These are phyloP conservation scores for Ophiostoma tasmaniense DNA, from an alignment of 2,329 filamentous ascomycete genomes.

Conservation along the genomic window DNA sequence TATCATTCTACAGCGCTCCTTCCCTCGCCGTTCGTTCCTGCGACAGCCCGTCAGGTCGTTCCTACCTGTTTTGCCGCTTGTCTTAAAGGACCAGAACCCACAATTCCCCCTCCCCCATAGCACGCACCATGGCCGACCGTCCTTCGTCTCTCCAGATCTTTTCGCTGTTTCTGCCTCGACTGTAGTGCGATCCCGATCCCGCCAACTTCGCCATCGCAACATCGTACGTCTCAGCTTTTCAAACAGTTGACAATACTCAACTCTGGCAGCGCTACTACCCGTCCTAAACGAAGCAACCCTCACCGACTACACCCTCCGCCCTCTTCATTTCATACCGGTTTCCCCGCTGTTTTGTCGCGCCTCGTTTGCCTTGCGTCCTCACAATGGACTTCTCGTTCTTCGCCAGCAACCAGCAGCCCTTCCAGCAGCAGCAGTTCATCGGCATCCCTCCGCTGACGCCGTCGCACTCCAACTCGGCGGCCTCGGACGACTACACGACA, in stretches of 20 bases:
- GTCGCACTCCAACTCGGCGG: slow-evolving; percentile 46
- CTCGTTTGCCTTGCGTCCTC: slow-evolving; percentile 4
- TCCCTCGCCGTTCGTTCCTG: neutral
- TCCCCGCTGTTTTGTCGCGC: neutral
- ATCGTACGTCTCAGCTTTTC: neutral
- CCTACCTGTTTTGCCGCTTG: neutral
- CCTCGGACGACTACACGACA: slow-evolving; percentile 46
- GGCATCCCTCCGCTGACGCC: slow-evolving; percentile 46
- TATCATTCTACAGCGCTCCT: neutral
- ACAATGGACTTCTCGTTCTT: slow-evolving; percentile 49
- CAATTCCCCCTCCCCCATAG: neutral
- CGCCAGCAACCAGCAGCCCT: slow-evolving; percentile 41
- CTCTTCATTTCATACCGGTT: neutral
- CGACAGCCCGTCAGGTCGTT: neutral
- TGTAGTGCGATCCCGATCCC: neutral
- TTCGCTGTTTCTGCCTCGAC: neutral
- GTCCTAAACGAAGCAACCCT: neutral
- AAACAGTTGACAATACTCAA: neutral
- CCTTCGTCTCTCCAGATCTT: neutral
- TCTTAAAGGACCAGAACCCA: neutral
- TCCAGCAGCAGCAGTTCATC: slow-evolving; percentile 48
- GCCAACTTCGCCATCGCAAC: neutral
- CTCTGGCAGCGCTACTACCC: neutral
- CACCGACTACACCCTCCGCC: neutral
- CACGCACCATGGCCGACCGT: neutral